Conservation (phyloP, 1,284 basidiomycete species). For the Takashimella tepidaria region DNA sequence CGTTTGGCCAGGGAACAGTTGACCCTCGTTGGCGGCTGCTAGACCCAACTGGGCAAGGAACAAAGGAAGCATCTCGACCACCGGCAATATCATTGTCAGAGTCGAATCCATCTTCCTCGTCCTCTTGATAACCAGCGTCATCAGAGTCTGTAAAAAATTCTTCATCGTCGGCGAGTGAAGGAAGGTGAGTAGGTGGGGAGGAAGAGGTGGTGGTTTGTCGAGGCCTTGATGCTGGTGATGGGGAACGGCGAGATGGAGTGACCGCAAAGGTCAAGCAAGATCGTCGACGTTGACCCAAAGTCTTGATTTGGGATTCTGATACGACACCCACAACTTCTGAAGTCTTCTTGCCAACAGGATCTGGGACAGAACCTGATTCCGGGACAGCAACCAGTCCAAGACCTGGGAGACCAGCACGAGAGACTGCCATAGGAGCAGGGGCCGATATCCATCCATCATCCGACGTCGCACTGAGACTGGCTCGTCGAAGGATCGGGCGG, state of each 20-base stretch:
- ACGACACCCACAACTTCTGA: background rate
- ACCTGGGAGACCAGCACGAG: background rate
- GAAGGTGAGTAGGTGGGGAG: background rate
- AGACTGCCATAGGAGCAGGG: background rate
- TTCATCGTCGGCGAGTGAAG: conserved; percentile 3
- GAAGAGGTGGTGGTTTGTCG: background rate
- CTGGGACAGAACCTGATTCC: background rate
- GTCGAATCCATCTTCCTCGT: conserved; percentile 22
- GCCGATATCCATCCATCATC: background rate
- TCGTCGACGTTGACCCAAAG: conserved; percentile 4
- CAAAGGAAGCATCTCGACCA: background rate
- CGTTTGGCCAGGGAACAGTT: background rate
- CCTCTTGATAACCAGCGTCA: conserved; percentile 16
- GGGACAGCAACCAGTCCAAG: background rate
- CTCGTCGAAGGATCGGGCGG: background rate
- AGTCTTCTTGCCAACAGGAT: background rate
- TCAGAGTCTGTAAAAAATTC: conserved; percentile 9
- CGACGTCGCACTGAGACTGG: background rate
- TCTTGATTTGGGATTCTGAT: background rate
- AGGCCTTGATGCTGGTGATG: conserved; percentile 12
- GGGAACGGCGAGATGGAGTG: conserved; percentile 9
- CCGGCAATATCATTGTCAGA: conserved; percentile 8
- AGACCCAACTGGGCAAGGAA: background rate
- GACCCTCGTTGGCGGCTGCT: background rate
- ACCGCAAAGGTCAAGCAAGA: conserved; percentile 22